These are phyloP conservation scores for Neospermospora avenae DNA, from an alignment of 2,329 filamentous ascomycete genomes.

Conservation along the genomic window DNA sequence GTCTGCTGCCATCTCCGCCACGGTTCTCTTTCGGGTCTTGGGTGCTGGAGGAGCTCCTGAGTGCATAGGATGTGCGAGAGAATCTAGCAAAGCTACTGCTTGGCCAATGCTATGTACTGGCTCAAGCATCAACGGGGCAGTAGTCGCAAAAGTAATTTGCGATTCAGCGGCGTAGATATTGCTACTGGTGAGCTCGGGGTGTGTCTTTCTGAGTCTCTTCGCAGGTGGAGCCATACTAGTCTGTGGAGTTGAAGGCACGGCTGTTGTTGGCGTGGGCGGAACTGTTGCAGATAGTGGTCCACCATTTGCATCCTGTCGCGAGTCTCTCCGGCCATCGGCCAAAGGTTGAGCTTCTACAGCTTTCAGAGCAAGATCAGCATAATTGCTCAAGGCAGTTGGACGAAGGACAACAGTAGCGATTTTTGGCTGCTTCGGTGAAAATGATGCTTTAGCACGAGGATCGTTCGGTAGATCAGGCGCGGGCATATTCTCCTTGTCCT, in stretches of 20 bases:
- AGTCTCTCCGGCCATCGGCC: constrained; percentile 46
- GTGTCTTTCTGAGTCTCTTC: constrained; percentile 67
- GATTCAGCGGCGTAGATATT: constrained; percentile 75
- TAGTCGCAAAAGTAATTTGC: constrained; percentile 69
- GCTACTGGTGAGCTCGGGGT: constrained; percentile 71
- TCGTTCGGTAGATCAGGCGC: constrained; percentile 48
- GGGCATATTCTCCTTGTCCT: constrained; percentile 59
- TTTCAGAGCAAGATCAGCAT: constrained; percentile 74
- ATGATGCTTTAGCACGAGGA: constrained; percentile 39
- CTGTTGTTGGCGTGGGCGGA: constrained; percentile 63
- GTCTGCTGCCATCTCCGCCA: constrained; percentile 91
- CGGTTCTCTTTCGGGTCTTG: constrained; percentile 87
- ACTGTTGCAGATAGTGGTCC: constrained; percentile 43
- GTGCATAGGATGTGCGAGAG: constrained; percentile 74
- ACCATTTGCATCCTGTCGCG: constrained; percentile 37
- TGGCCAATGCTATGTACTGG: constrained; percentile 68
- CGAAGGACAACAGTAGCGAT: constrained; percentile 79
- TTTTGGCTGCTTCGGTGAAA: constrained; percentile 53
- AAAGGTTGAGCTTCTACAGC: constrained; percentile 60
- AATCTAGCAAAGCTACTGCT: constrained; percentile 67
- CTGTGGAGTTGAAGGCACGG: constrained; percentile 58
- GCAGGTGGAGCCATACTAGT: constrained; percentile 52
- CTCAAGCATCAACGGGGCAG: constrained; percentile 72
- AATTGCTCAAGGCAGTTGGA: constrained; percentile 72
- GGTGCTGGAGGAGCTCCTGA: constrained; percentile 73